A percentile compares a stretch with the other conserved stretches of the same genome.
Evolutionary conservation across 2,329 filamentous ascomycete genomes (phyloP).

Genomic region (Colletotrichum tropicicola): DNA sequence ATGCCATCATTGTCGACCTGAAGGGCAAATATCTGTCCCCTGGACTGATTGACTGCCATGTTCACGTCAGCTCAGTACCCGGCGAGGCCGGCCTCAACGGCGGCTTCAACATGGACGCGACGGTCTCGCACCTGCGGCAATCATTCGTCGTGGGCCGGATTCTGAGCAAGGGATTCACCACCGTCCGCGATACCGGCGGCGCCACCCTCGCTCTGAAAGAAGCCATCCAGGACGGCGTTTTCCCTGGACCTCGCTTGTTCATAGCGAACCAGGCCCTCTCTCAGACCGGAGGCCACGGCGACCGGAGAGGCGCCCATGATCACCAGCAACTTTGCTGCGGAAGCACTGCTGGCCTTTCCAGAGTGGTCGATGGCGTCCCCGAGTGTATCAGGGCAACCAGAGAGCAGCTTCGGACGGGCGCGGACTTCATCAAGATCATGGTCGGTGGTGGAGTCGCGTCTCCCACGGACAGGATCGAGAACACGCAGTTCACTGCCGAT

Average conservation of each 20-base stretch:
- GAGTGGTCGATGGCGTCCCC: conserved; percentile 62
- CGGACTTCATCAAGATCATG: conserved; percentile 72
- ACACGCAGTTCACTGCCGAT: conserved; percentile 63
- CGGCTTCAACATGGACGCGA: conserved; percentile 39
- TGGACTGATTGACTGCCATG: conserved; percentile 44
- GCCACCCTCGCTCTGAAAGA: conserved; percentile 63
- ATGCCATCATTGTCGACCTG: conserved; percentile 33
- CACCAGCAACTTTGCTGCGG: conserved; percentile 51
- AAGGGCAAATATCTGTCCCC: conserved; percentile 41
- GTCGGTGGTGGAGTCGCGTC: conserved; percentile 64
- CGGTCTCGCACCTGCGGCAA: conserved; percentile 52
- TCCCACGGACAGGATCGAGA: conserved; percentile 61
- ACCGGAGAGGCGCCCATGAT: conserved; percentile 55
- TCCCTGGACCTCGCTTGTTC: conserved; percentile 64
- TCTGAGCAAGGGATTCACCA: conserved; percentile 66
- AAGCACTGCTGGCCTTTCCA: conserved; percentile 48
- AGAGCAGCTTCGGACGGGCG: conserved; percentile 63
- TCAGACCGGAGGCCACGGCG: conserved; percentile 68
- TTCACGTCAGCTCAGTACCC: conserved; percentile 41
- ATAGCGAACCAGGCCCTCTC: conserved; percentile 62
- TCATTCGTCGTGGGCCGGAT: conserved; percentile 59
- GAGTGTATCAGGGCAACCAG: conserved; percentile 61
- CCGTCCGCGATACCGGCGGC: conserved; percentile 66
- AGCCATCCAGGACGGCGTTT: conserved; percentile 63
- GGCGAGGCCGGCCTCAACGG: conserved; percentile 37